phyloP scores from a whole-genome alignment of 257 asterid species.

The Scutellaria minor region DNA sequence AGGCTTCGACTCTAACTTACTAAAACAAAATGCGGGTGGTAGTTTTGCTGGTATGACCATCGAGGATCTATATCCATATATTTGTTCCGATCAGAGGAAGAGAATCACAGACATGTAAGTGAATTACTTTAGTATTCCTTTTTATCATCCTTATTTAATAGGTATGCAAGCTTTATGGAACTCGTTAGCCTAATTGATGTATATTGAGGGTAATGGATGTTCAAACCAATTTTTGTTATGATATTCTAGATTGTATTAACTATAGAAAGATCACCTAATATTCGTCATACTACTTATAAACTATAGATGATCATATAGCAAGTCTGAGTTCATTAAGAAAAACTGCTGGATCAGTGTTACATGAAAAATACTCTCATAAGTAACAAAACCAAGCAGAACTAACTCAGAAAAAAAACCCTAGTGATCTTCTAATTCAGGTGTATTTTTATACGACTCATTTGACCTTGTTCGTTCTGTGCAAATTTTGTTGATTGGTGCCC shows the following conservation, averaged over 20 bases:
- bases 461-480: no score
- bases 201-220: background rate
- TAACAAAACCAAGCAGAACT: background rate
- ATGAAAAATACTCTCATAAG: background rate
- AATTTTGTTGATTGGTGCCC: no score
- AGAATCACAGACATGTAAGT: constrained; percentile 60
- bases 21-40: constrained; percentile 41
- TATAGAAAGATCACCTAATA: background rate
- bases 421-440: background rate
- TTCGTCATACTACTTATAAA: no score
- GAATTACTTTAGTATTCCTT: constrained; percentile 7
- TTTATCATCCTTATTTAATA: background rate
- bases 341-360: background rate
- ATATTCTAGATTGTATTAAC: background rate
- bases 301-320: background rate
- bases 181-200: no score
- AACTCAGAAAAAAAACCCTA: background rate
- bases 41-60: constrained; percentile 46
- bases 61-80: constrained; percentile 52
- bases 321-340: background rate
- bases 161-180: background rate
- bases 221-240: background rate
- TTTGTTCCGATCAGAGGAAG: constrained; percentile 52
- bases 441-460: no score
- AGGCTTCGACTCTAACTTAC: constrained; percentile 40